phyloP scores from a whole-genome alignment of 352 stramenopile species.

The Phytophthora melonis region DNA sequence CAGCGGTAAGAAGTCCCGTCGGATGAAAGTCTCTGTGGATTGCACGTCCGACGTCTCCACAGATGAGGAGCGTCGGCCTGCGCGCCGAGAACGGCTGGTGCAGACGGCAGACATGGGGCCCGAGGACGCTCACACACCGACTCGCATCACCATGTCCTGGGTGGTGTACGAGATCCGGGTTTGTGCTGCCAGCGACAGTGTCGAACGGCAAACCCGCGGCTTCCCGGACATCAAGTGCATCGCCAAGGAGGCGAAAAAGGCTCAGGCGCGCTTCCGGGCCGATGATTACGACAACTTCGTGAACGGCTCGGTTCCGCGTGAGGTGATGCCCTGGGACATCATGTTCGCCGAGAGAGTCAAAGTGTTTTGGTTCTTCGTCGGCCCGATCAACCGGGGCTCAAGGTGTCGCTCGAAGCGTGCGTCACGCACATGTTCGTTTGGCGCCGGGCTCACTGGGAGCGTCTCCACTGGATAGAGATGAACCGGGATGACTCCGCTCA shows the following conservation, averaged over 20 bases:
- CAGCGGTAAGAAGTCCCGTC: neutral
- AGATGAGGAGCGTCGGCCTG: neutral
- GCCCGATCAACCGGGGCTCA: neutral
- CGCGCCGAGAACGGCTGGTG: neutral
- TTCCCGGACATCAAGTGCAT: constrained; percentile 3
- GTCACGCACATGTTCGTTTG: neutral
- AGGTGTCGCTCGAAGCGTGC: neutral
- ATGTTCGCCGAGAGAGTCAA: neutral
- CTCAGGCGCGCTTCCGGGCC: neutral
- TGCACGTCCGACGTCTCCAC: neutral
- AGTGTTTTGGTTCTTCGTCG: neutral
- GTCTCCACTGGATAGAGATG: neutral
- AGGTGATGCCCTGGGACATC: neutral
- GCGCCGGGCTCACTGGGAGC: neutral
- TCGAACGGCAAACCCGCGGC: neutral
- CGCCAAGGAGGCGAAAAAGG: neutral
- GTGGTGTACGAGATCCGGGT: neutral
- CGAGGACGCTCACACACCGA: neutral
- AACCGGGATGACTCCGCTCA: neutral
- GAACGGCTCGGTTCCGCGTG: neutral
- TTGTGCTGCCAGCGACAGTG: neutral
- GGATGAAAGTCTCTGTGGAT: neutral
- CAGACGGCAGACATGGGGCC: neutral
- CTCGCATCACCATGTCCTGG: neutral
- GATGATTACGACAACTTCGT: neutral